Conservation (phyloP, 345 rosid genomes). For the Leavenworthia alabamica region DNA sequence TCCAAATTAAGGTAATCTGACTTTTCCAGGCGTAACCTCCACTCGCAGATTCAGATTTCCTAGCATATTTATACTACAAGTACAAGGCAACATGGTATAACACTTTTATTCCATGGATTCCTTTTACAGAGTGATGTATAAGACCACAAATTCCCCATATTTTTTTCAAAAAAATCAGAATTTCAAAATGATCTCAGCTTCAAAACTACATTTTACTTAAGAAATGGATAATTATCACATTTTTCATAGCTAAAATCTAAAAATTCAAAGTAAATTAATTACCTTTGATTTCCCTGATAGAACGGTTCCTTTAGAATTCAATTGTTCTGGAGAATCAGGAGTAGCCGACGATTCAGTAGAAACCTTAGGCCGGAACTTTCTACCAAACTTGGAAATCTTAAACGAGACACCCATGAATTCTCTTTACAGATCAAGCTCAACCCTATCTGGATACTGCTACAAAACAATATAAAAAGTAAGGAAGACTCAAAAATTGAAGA, state of each 20-base stretch:
- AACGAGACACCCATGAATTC: slow-evolving; percentile 54
- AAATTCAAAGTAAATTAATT: not conserved
- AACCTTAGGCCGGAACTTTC: slow-evolving; percentile 51
- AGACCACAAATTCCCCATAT: not conserved
- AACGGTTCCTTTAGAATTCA: slow-evolving; percentile 30
- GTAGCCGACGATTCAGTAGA: slow-evolving; percentile 32
- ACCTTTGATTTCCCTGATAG: slow-evolving; percentile 42
- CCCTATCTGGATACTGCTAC: slow-evolving; percentile 12
- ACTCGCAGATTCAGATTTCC: too few relatives aligned
- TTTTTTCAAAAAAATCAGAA: not conserved
- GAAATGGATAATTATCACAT: not conserved
- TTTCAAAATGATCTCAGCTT: slow-evolving; percentile 11
- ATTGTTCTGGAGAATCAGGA: slow-evolving; percentile 36
- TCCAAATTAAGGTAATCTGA: not conserved
- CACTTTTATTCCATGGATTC: too few relatives aligned
- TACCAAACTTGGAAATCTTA: slow-evolving; percentile 59
- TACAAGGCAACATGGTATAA: too few relatives aligned
- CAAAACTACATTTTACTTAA: not conserved
- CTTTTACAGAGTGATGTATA: too few relatives aligned
- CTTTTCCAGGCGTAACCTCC: too few relatives aligned
- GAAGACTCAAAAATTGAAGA: not conserved
- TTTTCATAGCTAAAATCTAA: not conserved
- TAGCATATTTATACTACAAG: too few relatives aligned
- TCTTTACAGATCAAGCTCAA: slow-evolving; percentile 10
- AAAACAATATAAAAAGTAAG: not conserved